A percentile compares a stretch with the other conserved stretches of the same genome.
These are phyloP conservation scores for Asterochloris sp. DNA, from an alignment of 139 green algal species.

Conservation along the genomic window DNA sequence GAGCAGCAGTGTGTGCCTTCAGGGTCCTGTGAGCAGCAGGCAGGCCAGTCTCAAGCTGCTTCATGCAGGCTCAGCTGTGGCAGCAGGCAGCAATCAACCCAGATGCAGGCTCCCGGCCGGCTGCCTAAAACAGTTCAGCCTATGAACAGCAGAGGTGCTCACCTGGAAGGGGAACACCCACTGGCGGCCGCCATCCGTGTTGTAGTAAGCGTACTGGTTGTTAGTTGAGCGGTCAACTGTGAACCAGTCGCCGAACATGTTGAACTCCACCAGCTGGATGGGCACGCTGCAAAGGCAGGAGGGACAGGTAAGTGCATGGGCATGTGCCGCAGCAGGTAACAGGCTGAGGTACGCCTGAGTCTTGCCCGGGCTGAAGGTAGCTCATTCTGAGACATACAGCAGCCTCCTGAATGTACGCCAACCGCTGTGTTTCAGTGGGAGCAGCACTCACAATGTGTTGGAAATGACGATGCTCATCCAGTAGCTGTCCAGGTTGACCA, in stretches of 20 bases:
- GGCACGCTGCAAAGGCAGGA: slow-evolving; percentile 19
- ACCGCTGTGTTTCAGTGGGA: background rate
- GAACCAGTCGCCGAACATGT: slow-evolving; percentile 19
- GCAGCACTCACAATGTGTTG: slow-evolving; percentile 21
- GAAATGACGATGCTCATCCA: slow-evolving; percentile 28
- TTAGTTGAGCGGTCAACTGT: slow-evolving; percentile 10
- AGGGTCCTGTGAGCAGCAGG: too few species aligned
- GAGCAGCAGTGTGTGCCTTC: too few species aligned
- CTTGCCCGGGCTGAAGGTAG: background rate
- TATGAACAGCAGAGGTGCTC: too few species aligned
- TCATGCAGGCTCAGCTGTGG: too few species aligned
- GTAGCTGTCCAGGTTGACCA: slow-evolving; percentile 20
- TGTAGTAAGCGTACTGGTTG: slow-evolving; percentile 37
- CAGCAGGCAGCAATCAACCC: too few species aligned
- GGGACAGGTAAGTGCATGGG: background rate
- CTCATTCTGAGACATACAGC: background rate
- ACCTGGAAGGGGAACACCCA: background rate
- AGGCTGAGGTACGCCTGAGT: too few species aligned
- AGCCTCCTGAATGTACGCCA: background rate
- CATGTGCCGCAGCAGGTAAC: background rate
- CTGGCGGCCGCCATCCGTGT: background rate
- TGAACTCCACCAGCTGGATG: slow-evolving; percentile 11
- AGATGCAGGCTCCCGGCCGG: too few species aligned
- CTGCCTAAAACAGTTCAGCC: too few species aligned
- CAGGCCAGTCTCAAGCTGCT: too few species aligned